Conservation (phyloP, 495 filamentous ascomycete species). For the Cercophora scortea region DNA sequence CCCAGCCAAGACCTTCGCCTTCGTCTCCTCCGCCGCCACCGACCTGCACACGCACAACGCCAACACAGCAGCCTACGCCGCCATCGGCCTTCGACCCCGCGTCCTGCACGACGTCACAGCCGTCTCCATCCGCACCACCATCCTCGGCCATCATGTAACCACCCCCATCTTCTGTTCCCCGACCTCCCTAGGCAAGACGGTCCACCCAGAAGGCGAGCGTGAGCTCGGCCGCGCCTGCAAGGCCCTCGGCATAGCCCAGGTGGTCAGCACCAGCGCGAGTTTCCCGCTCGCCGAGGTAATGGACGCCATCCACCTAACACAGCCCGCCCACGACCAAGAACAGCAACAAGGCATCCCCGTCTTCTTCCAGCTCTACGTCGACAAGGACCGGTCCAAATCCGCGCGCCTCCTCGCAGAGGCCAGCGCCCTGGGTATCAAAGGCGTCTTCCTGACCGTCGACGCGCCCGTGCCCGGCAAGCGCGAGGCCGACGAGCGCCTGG, state of each 20-base stretch:
- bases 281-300: slow-evolving; percentile 57
- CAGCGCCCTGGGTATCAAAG: slow-evolving; percentile 51
- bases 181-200: slow-evolving; percentile 66
- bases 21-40: slow-evolving; percentile 74
- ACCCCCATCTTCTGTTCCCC: slow-evolving; percentile 66
- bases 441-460: slow-evolving; percentile 62
- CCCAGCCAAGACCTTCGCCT: slow-evolving; percentile 71
- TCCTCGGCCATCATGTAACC: slow-evolving; percentile 52
- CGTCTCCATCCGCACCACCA: slow-evolving; percentile 47
- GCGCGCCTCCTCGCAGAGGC: slow-evolving; percentile 53
- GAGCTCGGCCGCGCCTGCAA: slow-evolving; percentile 60
- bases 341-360: slow-evolving; percentile 27
- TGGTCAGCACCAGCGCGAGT: slow-evolving; percentile 66
- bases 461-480: slow-evolving; percentile 57
- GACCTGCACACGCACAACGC: slow-evolving; percentile 56
- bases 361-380: slow-evolving; percentile 81
- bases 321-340: neutral
- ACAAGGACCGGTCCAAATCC: slow-evolving; percentile 62
- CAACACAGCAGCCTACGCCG: slow-evolving; percentile 49
- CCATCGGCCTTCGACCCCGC: slow-evolving; percentile 65
- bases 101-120: slow-evolving; percentile 58
- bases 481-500: slow-evolving; percentile 49
- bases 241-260: slow-evolving; percentile 34
- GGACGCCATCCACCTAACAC: slow-evolving; percentile 28
- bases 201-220: slow-evolving; percentile 63